A percentile compares a stretch with the other conserved stretches of the same genome.
These are phyloP conservation scores for Metarhizium sp. DNA, from an alignment of 2,329 filamentous ascomycete species.

Conservation along the genomic window DNA sequence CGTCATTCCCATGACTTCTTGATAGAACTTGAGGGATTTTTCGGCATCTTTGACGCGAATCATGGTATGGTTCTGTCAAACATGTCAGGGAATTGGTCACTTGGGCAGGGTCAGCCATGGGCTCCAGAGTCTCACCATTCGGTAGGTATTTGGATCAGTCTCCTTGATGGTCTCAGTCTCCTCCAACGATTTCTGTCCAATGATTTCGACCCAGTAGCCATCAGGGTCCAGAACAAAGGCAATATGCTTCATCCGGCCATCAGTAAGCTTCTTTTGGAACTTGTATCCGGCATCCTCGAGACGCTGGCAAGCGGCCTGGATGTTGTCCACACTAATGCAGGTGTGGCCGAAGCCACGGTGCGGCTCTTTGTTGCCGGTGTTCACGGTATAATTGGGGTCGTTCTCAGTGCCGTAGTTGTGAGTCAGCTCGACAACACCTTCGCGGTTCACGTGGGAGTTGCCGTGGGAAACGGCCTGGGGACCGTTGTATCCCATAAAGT, in stretches of 20 bases:
- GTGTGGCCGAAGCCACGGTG: slow-evolving; percentile 78
- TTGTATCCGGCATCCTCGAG: slow-evolving; percentile 83
- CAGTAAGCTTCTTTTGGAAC: slow-evolving; percentile 90
- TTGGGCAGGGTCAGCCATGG: no score
- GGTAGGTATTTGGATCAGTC: slow-evolving; percentile 69
- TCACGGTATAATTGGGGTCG: slow-evolving; percentile 69
- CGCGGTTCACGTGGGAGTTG: slow-evolving; percentile 66
- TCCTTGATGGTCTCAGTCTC: slow-evolving; percentile 62
- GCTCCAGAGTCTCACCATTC: slow-evolving; percentile 39
- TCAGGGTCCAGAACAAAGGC: slow-evolving; percentile 88
- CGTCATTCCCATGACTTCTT: slow-evolving; percentile 83
- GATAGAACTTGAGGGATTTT: slow-evolving; percentile 68
- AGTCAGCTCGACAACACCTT: slow-evolving; percentile 81
- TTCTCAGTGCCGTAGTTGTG: slow-evolving; percentile 83
- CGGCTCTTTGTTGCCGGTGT: slow-evolving; percentile 88
- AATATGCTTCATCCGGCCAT: slow-evolving; percentile 80
- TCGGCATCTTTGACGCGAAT: slow-evolving; percentile 79
- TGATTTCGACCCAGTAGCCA: slow-evolving; percentile 78
- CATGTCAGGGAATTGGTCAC: background rate
- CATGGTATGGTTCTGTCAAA: slow-evolving; percentile 77
- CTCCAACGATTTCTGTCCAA: slow-evolving; percentile 62
- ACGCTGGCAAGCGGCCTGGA: slow-evolving; percentile 82
- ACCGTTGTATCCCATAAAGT: slow-evolving; percentile 86
- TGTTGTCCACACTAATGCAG: slow-evolving; percentile 72
- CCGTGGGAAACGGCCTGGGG: slow-evolving; percentile 64